These are phyloP conservation scores for Asterella californica DNA, from an alignment of 225 moss, liverwort and hornwort species.

Conservation along the genomic window DNA sequence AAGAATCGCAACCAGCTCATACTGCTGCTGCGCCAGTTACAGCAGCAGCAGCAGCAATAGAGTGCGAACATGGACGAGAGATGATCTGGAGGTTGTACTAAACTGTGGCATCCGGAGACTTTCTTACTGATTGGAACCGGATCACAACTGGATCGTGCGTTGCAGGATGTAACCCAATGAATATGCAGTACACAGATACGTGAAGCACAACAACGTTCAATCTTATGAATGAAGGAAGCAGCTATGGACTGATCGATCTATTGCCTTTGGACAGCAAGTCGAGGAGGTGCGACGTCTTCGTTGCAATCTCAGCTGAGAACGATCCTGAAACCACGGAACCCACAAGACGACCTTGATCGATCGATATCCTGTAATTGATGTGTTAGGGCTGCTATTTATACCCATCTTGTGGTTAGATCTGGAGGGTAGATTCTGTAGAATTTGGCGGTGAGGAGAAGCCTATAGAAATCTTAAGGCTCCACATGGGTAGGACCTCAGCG, in stretches of 20 bases:
- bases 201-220: neutral
- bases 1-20: neutral
- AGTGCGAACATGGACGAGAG: neutral
- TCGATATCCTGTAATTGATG: neutral
- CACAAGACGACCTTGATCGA: neutral
- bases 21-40: neutral
- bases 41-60: neutral
- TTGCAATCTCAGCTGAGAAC: neutral
- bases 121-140: neutral
- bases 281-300: neutral
- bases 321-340: neutral
- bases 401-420: neutral
- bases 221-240: neutral
- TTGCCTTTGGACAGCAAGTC: neutral
- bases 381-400: conserved; percentile 6
- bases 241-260: neutral
- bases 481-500: conserved; percentile 3
- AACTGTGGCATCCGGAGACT: conserved; percentile 18
- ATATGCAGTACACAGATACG: neutral
- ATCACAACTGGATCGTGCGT: neutral
- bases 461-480: neutral
- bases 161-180: neutral
- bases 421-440: neutral
- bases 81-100: conserved; percentile 8
- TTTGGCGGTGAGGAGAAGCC: conserved; percentile 7